Percentiles rank a stretch among this genome's conserved stretches.
These are phyloP conservation scores for Thraustotheca clavata DNA, from an alignment of 352 stramenopile species.

Conservation along the genomic window DNA sequence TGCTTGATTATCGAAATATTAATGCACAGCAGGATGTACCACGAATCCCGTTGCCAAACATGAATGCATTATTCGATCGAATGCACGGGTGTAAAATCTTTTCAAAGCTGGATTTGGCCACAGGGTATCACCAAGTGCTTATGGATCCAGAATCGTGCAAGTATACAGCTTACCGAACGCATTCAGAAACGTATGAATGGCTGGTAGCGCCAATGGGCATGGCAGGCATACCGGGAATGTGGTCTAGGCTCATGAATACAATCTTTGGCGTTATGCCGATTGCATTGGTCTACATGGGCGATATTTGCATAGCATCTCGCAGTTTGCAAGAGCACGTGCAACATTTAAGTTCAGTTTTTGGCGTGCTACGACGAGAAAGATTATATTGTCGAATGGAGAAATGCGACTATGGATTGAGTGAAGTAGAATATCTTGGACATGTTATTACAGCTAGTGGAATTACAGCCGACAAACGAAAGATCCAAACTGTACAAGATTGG, in stretches of 20 bases:
- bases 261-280: slow-evolving; percentile 11
- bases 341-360: not conserved
- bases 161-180: slow-evolving; percentile 18
- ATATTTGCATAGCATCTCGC: slow-evolving; percentile 12
- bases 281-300: slow-evolving; percentile 9
- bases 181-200: slow-evolving; percentile 5
- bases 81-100: slow-evolving; percentile 10
- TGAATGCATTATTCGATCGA: slow-evolving; percentile 24
- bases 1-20: slow-evolving; percentile 23
- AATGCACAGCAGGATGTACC: slow-evolving; percentile 22
- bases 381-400: slow-evolving; percentile 8
- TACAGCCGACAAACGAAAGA: slow-evolving; percentile 11
- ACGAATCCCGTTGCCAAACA: slow-evolving; percentile 21
- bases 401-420: slow-evolving; percentile 3
- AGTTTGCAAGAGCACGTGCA: not conserved
- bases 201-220: slow-evolving; percentile 18
- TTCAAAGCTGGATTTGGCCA: slow-evolving; percentile 10
- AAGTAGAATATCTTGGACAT: slow-evolving; percentile 20
- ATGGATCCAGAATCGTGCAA: not conserved
- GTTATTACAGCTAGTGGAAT: slow-evolving; percentile 13
- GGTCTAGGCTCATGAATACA: not conserved
- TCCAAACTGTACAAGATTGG: slow-evolving; percentile 7
- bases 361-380: not conserved
- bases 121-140: slow-evolving; percentile 21
- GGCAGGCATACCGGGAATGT: slow-evolving; percentile 5